Evolutionary conservation across 73 alveolate genomes (phyloP), one percentile per base, ranked within the genome.

Genomic region (Tetrahymena elliotti): DNA sequence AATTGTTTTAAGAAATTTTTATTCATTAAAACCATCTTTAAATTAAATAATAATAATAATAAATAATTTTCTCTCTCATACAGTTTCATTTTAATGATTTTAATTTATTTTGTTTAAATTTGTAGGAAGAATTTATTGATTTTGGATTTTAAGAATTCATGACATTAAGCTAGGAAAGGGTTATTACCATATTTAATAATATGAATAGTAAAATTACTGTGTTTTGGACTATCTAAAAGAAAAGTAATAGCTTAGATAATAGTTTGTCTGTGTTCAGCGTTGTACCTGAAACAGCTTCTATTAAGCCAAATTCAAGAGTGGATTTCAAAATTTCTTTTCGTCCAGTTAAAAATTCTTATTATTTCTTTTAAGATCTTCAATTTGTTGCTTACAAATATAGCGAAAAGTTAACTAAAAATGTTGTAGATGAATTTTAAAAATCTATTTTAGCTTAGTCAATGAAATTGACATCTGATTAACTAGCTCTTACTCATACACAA

Each of bases 61-160:
- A 7, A 2, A 41, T 41, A 41, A 41, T 12, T 41, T 12, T 41
- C 16, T 41, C 20, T 41, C 15, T 41, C 1, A 41, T 15, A 41
- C 10, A 53, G 84, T 40, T 40, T 40, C 15, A 40, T 10, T 40
- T 10, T 10, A 40, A 40, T 6, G 0, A 47, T 10, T 47, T 47
- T 47, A 9, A 12, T 10, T 10, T 47, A 12, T 18, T 47, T 47
- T 10, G 2, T 6, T 53, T 53, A 1, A n/a, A 93, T 31, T 53
- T 96, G 38, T 95, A 96, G 35, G 98, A 97, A 54, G 99, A 98
- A 33, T 95, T 95, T 54, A 34, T 98, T 7, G 99, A 98, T 93
- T 98, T 97, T 93, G 96, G 97, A 13, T 98, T 82, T 95, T 93
- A 97, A 27, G 98, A 97, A 92, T 94, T 94, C 24, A 96, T 97